Evolutionary conservation across 2,329 filamentous ascomycete genomes (phyloP), one percentile per base, ranked within the genome.

Genomic region (Fusarium armeniacum): DNA sequence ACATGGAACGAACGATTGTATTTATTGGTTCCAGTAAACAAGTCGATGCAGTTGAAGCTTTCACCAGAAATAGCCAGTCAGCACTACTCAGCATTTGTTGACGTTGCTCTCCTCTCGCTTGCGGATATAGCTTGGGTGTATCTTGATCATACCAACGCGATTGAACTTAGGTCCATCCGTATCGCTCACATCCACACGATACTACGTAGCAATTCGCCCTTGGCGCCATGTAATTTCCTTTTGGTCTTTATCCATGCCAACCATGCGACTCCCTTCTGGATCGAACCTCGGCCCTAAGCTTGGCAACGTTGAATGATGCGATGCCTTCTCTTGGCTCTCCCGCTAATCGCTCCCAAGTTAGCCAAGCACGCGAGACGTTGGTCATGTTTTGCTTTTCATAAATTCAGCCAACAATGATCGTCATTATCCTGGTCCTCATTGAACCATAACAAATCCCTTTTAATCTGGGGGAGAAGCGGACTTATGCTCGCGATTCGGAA

Each of bases 401-500:
- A 45, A n/a, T 45, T 62, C 54, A 56, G 62, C 56, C 56, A 33
- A 45, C 28, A 44, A 41, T 65, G 62, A 65, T 65, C 62, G 22
- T 24, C 62, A 18, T n/a, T 30, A 65, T 66, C 62, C 62, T 44
- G 22, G 55, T 61, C 62, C 24, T 3, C 22, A 16, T 44, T 44
- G 41, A 52, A 62, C 56, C 44, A 65, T 54, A 50, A 12, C 6
- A 28, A 28, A 33, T 46, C 46, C 62, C 47, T 54, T 40, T 51
- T 55, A 65, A 65, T 65, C 62, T 61, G 62, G 62, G 62, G 62
- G 62, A 64, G 30, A 32, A 32, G n/a, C 26, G 36, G 46, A 46
- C 20, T 24, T 6, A 13, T 18, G 52, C 30, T 35, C 32, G 22
- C 46, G n/a, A 47, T 55, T 55, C 40, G 46, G 59, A 33, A 54